Conservation (phyloP, 1,139 yeast species). For the Geotrichum citri-aurantii region DNA sequence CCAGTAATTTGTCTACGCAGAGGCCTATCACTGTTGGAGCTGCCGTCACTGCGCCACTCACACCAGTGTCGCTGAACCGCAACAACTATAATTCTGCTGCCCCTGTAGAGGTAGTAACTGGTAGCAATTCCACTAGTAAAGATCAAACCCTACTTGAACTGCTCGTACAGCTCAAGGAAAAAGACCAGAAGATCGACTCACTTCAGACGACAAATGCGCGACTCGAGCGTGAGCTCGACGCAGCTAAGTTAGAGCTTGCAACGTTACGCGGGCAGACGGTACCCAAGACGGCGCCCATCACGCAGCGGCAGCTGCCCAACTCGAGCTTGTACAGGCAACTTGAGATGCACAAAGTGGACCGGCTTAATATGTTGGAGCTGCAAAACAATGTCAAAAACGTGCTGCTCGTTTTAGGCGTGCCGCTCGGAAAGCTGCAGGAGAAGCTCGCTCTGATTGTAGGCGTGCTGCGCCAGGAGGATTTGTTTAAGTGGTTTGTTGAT, state of each 20-base stretch:
- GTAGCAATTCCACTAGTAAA: not conserved
- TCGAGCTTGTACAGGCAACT: slow-evolving; percentile 23
- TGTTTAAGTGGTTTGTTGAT: slow-evolving; percentile 32
- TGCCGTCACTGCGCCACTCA: not conserved
- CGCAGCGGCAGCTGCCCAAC: not conserved
- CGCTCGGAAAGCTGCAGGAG: slow-evolving; percentile 29
- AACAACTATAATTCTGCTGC: not conserved
- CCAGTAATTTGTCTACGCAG: not conserved
- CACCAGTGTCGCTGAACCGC: not conserved
- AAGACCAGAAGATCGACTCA: slow-evolving; percentile 2
- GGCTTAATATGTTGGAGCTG: slow-evolving; percentile 26
- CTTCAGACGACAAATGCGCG: not conserved
- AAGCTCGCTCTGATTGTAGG: slow-evolving; percentile 31
- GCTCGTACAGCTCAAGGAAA: slow-evolving; percentile 1
- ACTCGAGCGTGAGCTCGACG: slow-evolving; percentile 4
- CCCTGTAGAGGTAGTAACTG: not conserved
- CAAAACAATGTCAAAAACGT: slow-evolving; percentile 34
- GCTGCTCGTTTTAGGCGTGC: slow-evolving; percentile 31
- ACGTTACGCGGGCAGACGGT: slow-evolving; percentile 1
- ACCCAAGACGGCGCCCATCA: not conserved
- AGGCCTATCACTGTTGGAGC: not conserved
- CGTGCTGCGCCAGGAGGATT: slow-evolving; percentile 30
- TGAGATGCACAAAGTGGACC: slow-evolving; percentile 29
- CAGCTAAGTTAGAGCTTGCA: slow-evolving; percentile 1
- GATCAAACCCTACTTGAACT: not conserved